Base-by-base conservation (phyloP, 2,329 filamentous ascomycete genomes). In the Pseudogymnoascus sp. region DNA sequence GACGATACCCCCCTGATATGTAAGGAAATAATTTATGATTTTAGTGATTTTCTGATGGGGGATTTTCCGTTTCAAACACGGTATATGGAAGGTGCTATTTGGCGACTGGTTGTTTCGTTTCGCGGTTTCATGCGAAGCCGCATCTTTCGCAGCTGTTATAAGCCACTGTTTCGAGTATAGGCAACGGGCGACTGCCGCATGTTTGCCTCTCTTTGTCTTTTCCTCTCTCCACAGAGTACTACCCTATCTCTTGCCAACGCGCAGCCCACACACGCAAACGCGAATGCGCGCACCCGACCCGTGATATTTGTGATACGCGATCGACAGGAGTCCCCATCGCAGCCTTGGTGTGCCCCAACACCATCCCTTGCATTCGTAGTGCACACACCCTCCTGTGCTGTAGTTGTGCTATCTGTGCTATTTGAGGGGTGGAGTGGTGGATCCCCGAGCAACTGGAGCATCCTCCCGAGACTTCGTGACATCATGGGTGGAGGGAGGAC, bases 301-400 rank as follows among this genome's bases (percentile, higher is more conserved):
- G 29, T 21, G 50, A 35, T 33, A 56, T 56, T 56, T 56, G 50
- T 56, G 29, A 56, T 56, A 56, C 50, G 50, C 50, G 50, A 56
- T 56, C 50, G 50, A 19, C 50, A 56, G 29, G 50, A 56, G 50
- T 19, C 10, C 29, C n/a, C 29, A 33, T 56, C 29, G 7, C 42
- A 56, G 50, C 50, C 16, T 21, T 35, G 21, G 26, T 56, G 50
- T 33, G 35, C 50, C 50, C 50, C 29, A 33, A 29, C 4, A 33
- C 6, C 16, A 35, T 21, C 50, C 50, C 50, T 53, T 56, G 29
- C 29, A 14, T 56, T 3, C 26, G 3, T 56, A 56, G 50, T 13
- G 29, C 10, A 21, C 50, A 21, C 29, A 13, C 29, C 2, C 8
- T 33, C 14, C 6, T 56, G 16, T 56, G 29, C 26, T 56, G 1